Percentiles rank a stretch among this genome's conserved stretches.
Evolutionary conservation across 2,329 filamentous ascomycete genomes (phyloP).

Genomic region (Colletotrichum filicis): DNA sequence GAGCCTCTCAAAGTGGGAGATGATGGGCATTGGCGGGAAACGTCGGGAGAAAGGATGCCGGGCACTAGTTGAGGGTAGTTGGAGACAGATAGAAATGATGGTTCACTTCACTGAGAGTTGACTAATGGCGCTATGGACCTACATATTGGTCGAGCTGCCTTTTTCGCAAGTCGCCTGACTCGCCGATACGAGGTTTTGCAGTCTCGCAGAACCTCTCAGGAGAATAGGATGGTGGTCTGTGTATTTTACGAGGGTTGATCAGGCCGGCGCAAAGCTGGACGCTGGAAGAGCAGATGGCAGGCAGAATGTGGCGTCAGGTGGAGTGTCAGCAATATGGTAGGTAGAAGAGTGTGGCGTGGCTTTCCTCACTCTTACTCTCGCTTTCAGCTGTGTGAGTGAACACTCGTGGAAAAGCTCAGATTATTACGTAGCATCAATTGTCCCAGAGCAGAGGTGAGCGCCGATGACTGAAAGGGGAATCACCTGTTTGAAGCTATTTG

Average conservation of each 20-base stretch:
- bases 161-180: not conserved
- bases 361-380: not conserved
- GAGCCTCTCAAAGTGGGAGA: too few relatives aligned
- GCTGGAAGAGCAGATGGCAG: not conserved
- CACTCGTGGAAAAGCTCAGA: not conserved
- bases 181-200: not conserved
- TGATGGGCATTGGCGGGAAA: too few relatives aligned
- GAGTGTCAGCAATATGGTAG: not conserved
- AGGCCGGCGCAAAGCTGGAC: not conserved
- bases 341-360: not conserved
- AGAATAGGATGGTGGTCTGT: not conserved
- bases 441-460: not conserved
- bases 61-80: not conserved
- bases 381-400: not conserved
- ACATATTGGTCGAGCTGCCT: not conserved
- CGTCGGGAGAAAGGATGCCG: too few relatives aligned
- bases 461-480: not conserved
- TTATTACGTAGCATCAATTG: not conserved
- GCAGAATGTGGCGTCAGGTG: not conserved
- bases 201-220: not conserved
- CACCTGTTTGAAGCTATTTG: not conserved
- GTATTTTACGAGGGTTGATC: too few relatives aligned
- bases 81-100: not conserved
- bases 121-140: not conserved
- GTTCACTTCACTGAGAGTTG: not conserved